These are phyloP conservation scores for Smallanthus sonchifolius DNA, from an alignment of 129 eudicot genomes.

Conservation along the genomic window DNA sequence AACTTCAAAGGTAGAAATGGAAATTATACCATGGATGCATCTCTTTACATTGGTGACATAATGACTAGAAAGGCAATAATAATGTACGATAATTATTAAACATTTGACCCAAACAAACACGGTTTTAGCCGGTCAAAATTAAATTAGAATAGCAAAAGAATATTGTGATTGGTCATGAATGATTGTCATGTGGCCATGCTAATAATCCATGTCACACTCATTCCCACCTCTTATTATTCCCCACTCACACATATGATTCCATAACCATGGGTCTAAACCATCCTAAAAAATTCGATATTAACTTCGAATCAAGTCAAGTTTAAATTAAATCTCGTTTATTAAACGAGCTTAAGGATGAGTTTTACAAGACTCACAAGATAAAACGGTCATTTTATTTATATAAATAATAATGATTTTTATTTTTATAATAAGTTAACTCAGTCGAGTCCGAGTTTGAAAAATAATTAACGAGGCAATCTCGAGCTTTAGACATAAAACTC, in stretches of 20 bases:
- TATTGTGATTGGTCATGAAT: slow-evolving; percentile 24
- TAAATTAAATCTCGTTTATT: no score
- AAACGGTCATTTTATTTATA: no score
- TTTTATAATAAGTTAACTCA: no score
- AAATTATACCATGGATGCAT: not conserved
- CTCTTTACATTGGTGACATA: slow-evolving; percentile 1
- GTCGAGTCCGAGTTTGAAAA: no score
- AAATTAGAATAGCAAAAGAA: slow-evolving; percentile 11
- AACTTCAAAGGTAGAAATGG: not conserved
- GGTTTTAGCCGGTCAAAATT: slow-evolving; percentile 14
- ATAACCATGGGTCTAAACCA: no score
- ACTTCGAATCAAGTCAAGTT: no score
- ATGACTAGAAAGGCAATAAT: slow-evolving; percentile 26
- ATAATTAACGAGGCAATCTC: no score
- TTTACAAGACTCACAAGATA: no score
- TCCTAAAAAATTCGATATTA: no score
- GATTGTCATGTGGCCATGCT: slow-evolving; percentile 24
- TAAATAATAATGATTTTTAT: no score
- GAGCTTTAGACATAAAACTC: no score
- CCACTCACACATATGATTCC: slow-evolving; percentile 14
- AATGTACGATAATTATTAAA: slow-evolving; percentile 27
- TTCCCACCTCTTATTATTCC: slow-evolving; percentile 21
- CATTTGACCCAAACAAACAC: slow-evolving; percentile 22
- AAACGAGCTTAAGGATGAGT: no score
- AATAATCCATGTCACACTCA: slow-evolving; percentile 24